Evolutionary conservation across 192 early-diverging fungal species (phyloP).

Genomic region (Coemansia sp.): DNA sequence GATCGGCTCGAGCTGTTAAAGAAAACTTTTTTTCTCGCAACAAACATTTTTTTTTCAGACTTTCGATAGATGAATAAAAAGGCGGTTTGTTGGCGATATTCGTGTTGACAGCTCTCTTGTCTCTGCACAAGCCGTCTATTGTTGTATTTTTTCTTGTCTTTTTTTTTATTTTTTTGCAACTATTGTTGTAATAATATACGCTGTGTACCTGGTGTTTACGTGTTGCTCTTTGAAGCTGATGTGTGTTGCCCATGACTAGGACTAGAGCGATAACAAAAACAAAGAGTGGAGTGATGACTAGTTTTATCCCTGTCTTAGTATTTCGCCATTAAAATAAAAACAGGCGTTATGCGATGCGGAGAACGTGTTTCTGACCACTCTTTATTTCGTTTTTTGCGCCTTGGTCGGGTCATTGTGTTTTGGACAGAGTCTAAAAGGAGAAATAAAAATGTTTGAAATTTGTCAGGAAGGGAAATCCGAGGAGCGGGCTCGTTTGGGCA

Average conservation of each 20-base stretch:
- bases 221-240: neutral
- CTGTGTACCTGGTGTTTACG: neutral
- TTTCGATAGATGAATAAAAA: neutral
- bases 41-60: neutral
- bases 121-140: neutral
- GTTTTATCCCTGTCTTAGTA: conserved; percentile 40
- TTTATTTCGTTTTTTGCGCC: neutral
- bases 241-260: neutral
- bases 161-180: neutral
- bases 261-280: neutral
- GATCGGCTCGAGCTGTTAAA: conserved; percentile 6
- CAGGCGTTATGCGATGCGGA: conserved; percentile 17
- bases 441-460: neutral
- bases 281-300: conserved; percentile 25
- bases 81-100: neutral
- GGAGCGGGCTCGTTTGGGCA: too few relatives aligned
- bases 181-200: neutral
- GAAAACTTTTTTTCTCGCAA: conserved; percentile 9
- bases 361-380: conserved; percentile 38
- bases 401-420: neutral
- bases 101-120: neutral
- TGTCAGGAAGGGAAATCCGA: too few relatives aligned
- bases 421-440: neutral
- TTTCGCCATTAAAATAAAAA: conserved; percentile 8
- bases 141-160: neutral